Percentiles rank a stretch among this genome's conserved stretches.
phyloP scores from a whole-genome alignment of 1,284 basidiomycete genomes.

The Cryptococcus maquisensis region DNA sequence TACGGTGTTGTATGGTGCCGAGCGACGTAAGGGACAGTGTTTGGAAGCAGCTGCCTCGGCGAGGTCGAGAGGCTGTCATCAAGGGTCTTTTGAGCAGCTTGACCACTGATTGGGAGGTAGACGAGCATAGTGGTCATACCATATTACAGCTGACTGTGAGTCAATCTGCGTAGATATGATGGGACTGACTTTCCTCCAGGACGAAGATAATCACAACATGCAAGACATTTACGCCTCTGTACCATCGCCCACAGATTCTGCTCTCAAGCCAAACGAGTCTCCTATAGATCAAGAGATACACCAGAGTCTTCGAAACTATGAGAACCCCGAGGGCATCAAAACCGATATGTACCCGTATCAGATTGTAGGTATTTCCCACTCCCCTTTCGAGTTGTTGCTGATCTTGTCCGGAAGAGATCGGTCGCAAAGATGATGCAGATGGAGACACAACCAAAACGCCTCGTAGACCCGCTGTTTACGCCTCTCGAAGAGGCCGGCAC shows the following conservation, averaged over 20 bases:
- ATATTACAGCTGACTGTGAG: conserved; percentile 10
- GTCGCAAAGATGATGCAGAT: conserved; percentile 37
- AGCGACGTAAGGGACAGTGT: conserved; percentile 9
- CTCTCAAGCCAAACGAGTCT: conserved; percentile 8
- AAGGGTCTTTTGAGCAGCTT: conserved; percentile 4
- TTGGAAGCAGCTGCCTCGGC: conserved; percentile 6
- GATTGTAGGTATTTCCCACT: conserved; percentile 23
- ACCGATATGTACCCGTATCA: conserved; percentile 39
- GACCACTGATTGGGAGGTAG: conserved; percentile 2
- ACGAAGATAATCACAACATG: conserved; percentile 21
- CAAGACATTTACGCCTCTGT: conserved; percentile 31
- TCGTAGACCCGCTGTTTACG: conserved; percentile 33
- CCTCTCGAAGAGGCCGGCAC: conserved; percentile 25
- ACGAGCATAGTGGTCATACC: not conserved
- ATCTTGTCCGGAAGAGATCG: conserved; percentile 25
- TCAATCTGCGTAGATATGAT: not conserved
- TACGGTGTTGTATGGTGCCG: conserved; percentile 12
- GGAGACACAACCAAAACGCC: conserved; percentile 31
- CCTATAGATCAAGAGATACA: conserved; percentile 25
- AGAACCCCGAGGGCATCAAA: conserved; percentile 29
- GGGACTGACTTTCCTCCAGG: conserved; percentile 4
- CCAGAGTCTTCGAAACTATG: conserved; percentile 16
- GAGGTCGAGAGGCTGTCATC: conserved; percentile 4
- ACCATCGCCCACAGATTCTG: conserved; percentile 25
- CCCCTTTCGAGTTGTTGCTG: conserved; percentile 3